Evolutionary conservation across 2,329 filamentous ascomycete genomes (phyloP), one percentile per base, ranked within the genome.

Genomic region (Cercospora sp.): DNA sequence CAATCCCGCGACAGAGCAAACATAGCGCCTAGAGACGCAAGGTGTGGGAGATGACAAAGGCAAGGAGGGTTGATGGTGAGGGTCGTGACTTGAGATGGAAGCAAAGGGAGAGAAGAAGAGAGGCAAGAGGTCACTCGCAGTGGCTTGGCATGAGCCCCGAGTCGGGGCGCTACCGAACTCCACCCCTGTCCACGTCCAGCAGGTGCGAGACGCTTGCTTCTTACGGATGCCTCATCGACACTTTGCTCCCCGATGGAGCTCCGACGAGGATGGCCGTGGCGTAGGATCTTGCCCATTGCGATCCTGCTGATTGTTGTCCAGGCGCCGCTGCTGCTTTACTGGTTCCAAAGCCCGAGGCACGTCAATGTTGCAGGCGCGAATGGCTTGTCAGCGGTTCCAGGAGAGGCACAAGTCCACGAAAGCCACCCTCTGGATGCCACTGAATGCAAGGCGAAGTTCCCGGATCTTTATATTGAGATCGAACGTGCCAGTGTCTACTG

Each of bases 381-480:
- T 30, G 59, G 24, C 34, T n/a, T n/a, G 21, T 58, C 53, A 3
- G 26, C 6, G 7, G 53, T 7, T 9, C 26, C 24, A 28, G 60
- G 43, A 37, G 45, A 55, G 5, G 21, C 57, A 53, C 57, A 55
- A 61, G 32, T 28, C 43, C 24, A 61, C 12, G n/a, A 6, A 37
- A 57, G 60, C 12, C 61, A 58, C 26, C 28, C 32, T 32, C 18
- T 60, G 26, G 24, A 21, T 43, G 63, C 57, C 28, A 26, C 43
- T 13, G 73, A 76, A 68, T 86, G 83, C 81, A 82, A 81, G 49
- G 83, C 85, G 62, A 80, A 84, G 64, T 85, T 86, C 69, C 79
- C 82, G 0, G 83, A 82, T 2, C 75, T 82, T 0, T 85, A 82
- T 75, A 76, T 74, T 66, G 71, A 75, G 5, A 78, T 84, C 28